phyloP scores from a whole-genome alignment of 495 filamentous ascomycete species.

The Penicillium mononematosum region DNA sequence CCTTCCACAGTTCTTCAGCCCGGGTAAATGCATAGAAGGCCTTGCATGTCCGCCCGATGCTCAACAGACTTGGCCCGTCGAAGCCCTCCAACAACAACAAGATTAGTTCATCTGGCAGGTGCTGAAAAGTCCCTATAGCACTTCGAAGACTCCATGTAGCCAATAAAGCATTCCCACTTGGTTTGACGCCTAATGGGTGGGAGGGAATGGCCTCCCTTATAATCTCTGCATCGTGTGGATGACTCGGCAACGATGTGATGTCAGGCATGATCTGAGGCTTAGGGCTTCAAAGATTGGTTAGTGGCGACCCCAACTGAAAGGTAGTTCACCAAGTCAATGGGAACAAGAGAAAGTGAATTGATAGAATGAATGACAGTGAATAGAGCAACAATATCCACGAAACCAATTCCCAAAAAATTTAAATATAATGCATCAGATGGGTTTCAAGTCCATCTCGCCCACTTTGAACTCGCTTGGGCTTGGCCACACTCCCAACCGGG shows the following conservation, averaged over 20 bases:
- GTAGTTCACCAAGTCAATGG: constrained; percentile 7
- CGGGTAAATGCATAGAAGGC: constrained; percentile 84
- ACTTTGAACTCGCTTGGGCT: constrained; percentile 12
- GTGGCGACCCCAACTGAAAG: constrained; percentile 7
- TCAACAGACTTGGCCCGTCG: constrained; percentile 59
- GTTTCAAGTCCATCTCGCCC: neutral
- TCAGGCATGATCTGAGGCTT: constrained; percentile 33
- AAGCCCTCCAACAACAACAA: constrained; percentile 72
- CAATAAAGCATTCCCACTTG: constrained; percentile 80
- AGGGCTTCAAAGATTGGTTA: constrained; percentile 29
- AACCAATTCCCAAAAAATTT: neutral
- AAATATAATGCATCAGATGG: neutral
- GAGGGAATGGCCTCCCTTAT: constrained; percentile 55
- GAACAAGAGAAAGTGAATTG: neutral
- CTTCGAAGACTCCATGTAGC: constrained; percentile 63
- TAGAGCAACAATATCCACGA: neutral
- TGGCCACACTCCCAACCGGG: constrained; percentile 5
- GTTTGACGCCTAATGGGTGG: constrained; percentile 85
- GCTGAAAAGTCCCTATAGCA: constrained; percentile 59
- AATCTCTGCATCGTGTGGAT: constrained; percentile 24
- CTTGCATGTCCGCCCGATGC: constrained; percentile 79
- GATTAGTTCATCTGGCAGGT: constrained; percentile 80
- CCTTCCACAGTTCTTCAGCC: constrained; percentile 88
- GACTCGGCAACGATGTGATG: constrained; percentile 30
- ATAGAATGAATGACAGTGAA: constrained; percentile 1